These are phyloP conservation scores for Komagataea norvegica DNA, from an alignment of 1,139 yeast species.

Conservation along the genomic window DNA sequence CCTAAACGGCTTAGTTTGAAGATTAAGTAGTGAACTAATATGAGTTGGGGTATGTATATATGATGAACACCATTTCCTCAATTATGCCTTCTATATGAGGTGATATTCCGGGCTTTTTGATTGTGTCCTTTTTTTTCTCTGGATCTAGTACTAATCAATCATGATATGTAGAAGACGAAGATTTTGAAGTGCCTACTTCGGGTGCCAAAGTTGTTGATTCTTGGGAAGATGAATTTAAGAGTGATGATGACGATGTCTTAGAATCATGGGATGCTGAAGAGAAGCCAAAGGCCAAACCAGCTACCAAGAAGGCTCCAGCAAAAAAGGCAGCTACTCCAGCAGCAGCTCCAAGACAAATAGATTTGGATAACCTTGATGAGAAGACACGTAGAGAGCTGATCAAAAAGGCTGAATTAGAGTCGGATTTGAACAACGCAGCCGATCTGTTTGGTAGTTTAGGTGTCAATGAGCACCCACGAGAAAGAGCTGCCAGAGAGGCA, in stretches of 20 bases:
- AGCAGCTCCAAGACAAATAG: slow-evolving; percentile 31
- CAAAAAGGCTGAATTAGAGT: slow-evolving; percentile 71
- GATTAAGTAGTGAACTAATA: not conserved
- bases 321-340: slow-evolving; percentile 29
- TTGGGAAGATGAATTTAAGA: slow-evolving; percentile 74
- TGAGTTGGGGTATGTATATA: slow-evolving; percentile 16
- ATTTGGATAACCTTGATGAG: slow-evolving; percentile 61
- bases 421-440: slow-evolving; percentile 90
- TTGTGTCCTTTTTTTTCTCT: not conserved
- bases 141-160: slow-evolving; percentile 1
- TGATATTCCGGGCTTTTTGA: no score
- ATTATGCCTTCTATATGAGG: no score
- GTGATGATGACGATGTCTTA: slow-evolving; percentile 64
- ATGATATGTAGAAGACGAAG: slow-evolving; percentile 71
- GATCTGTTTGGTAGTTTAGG: slow-evolving; percentile 84
- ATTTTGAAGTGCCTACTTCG: slow-evolving; percentile 65
- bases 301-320: slow-evolving; percentile 26
- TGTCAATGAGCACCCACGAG: slow-evolving; percentile 74
- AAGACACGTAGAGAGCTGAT: slow-evolving; percentile 66
- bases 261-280: slow-evolving; percentile 89
- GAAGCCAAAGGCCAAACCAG: slow-evolving; percentile 32
- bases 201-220: slow-evolving; percentile 53
- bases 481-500: slow-evolving; percentile 48
- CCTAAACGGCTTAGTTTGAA: no score
- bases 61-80: no score